Percentiles rank a stretch among this genome's conserved stretches.
Evolutionary conservation across 768 basidiomycete genomes (phyloP).

Genomic region (Pleurotus cornucopiae): DNA sequence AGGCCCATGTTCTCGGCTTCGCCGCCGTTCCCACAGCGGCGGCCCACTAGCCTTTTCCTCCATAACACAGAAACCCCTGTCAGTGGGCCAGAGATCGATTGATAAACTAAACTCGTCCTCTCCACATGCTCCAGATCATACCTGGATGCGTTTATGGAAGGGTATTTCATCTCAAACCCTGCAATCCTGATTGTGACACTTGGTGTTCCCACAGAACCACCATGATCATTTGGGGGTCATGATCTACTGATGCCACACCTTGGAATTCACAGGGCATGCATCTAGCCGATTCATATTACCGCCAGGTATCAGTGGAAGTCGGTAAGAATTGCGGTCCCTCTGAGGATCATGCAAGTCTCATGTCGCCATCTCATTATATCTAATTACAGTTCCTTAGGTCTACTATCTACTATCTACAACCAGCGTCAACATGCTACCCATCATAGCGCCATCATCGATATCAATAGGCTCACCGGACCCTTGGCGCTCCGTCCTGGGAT

Average conservation of each 20-base stretch:
- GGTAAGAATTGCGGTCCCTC: no score
- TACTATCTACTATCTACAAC: background rate
- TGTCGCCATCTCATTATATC: no score
- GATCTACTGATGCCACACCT: background rate
- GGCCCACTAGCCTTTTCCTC: background rate
- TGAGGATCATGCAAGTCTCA: no score
- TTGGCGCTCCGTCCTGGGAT: slow-evolving; percentile 3
- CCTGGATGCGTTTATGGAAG: background rate
- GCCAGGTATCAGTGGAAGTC: background rate
- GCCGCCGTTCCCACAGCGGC: slow-evolving; percentile 1
- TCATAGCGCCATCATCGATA: background rate
- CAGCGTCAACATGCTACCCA: background rate
- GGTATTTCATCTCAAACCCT: background rate
- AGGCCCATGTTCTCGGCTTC: background rate
- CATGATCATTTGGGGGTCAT: background rate
- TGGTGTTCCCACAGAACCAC: background rate
- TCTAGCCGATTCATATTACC: slow-evolving; percentile 1
- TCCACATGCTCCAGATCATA: background rate
- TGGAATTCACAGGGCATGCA: background rate
- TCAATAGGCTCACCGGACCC: background rate
- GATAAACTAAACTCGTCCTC: slow-evolving; percentile 3
- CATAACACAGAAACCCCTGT: background rate
- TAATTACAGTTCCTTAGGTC: no score
- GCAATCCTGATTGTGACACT: background rate
- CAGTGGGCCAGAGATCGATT: slow-evolving; percentile 3